Conservation (phyloP, 2,329 filamentous ascomycete genomes). For the Aspergillus sp. region DNA sequence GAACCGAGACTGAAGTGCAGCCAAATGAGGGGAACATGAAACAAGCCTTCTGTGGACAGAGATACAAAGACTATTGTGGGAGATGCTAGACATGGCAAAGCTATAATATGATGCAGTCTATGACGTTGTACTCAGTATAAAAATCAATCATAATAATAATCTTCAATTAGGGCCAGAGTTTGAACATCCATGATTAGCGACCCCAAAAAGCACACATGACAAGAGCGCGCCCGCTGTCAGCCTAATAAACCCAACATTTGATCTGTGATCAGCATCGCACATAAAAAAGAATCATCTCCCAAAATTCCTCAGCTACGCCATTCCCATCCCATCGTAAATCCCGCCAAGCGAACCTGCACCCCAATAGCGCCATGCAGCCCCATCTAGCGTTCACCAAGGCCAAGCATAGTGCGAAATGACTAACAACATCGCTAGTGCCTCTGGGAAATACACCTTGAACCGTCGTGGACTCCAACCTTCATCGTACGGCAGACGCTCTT, state of each 20-base stretch:
- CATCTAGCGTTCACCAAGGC: slow-evolving; percentile 11
- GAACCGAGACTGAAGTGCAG: neutral
- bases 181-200: no score
- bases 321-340: neutral
- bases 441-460: slow-evolving; percentile 12
- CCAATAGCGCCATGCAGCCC: neutral
- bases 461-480: slow-evolving; percentile 20
- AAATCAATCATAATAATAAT: no score
- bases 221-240: no score
- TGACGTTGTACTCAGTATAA: no score
- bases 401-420: slow-evolving; percentile 17
- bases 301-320: neutral
- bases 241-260: no score
- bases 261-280: no score
- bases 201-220: no score
- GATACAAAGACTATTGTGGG: no score
- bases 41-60: no score
- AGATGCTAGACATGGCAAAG: no score
- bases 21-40: neutral
- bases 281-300: neutral
- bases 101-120: no score
- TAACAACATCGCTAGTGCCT: slow-evolving; percentile 9
- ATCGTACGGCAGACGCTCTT: slow-evolving; percentile 20
- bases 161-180: no score
- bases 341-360: neutral